Base-by-base conservation (phyloP, 306 rosid genomes). In the Vigna angularis region DNA sequence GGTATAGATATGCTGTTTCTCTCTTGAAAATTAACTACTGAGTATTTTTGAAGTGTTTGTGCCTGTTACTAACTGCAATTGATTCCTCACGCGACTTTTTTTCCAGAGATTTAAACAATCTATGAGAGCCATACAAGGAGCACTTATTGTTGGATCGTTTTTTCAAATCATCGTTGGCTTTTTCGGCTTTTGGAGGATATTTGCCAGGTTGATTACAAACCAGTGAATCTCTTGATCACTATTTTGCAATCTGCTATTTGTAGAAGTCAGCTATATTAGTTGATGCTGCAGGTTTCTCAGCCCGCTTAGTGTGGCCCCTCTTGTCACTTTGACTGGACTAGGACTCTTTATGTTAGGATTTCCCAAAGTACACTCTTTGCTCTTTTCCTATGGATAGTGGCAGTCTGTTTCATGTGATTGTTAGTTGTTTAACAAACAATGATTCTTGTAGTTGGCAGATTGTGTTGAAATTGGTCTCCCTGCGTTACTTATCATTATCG, bases 401-500 rank as follows among this genome's bases (percentile, higher is more conserved):
- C 53, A 64, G 62, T 73, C 47, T 74, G 7, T 68, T 79, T 55
- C 61, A 44, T 65, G 4, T 56, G 1, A 73, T 61, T 36, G 18
- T 77, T 30, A 53, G 14, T 55, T 84, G 34, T 74, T 70, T 75
- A 78, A 76, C 67, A 74, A 58, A 7, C 74, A 18, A 52, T 15
- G 71, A 78, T 82, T 85, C 59, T 53, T 87, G 82, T 62, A 92
- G 98, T 73, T 95, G 83, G 96, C 93, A 53, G 82, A 80, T 45
- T 95, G 98, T 81, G 83, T 95, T 88, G 98, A 95, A 85, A 66
- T 95, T 73, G 98, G 98, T 79, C 94, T 95, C 26, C 98, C 97
- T 45, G 88, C 96, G 63, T 83, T 92, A 88, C 66, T 89, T 66
- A 86, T 91, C 49, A 67, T 92, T 82, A 57, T 95, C 55, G 18